These are phyloP conservation scores for Sporothrix brasiliensis DNA, from an alignment of 2,329 filamentous ascomycete species.

Conservation along the genomic window DNA sequence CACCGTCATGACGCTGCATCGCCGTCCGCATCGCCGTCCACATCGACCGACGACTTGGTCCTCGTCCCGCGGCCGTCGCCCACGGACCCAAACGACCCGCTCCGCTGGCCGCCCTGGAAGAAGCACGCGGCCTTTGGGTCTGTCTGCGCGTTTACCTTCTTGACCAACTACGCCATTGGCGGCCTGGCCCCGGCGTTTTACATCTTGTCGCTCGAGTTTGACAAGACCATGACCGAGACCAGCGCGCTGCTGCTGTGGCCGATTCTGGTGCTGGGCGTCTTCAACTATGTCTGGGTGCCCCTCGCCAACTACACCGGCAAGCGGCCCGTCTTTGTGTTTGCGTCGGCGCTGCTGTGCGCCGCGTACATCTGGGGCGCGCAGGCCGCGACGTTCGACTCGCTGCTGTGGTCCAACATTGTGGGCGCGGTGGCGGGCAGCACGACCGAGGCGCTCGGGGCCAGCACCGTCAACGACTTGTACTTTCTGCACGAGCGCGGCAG, in stretches of 20 bases:
- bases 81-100: conserved; percentile 52
- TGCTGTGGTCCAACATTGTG: conserved; percentile 51
- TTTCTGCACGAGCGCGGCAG: conserved; percentile 44
- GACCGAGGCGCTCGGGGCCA: conserved; percentile 50
- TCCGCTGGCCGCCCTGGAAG: conserved; percentile 51
- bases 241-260: conserved; percentile 50
- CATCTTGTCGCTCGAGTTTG: conserved; percentile 48
- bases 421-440: conserved; percentile 50
- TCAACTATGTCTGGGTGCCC: conserved; percentile 56
- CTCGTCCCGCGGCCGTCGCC: conserved; percentile 50
- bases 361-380: conserved; percentile 51
- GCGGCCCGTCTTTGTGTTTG: conserved; percentile 51
- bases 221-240: conserved; percentile 48
- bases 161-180: conserved; percentile 51
- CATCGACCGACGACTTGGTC: conserved; percentile 39
- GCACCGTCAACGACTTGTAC: conserved; percentile 42
- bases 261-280: conserved; percentile 49
- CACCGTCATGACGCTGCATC: neutral
- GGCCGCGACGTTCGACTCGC: conserved; percentile 46
- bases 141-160: conserved; percentile 51
- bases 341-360: conserved; percentile 46
- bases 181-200: conserved; percentile 52
- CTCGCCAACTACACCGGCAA: conserved; percentile 52
- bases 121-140: conserved; percentile 49
- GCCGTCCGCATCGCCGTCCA: neutral